Conservation (phyloP, 345 rosid species). For the Dipteronia dyeriana region DNA sequence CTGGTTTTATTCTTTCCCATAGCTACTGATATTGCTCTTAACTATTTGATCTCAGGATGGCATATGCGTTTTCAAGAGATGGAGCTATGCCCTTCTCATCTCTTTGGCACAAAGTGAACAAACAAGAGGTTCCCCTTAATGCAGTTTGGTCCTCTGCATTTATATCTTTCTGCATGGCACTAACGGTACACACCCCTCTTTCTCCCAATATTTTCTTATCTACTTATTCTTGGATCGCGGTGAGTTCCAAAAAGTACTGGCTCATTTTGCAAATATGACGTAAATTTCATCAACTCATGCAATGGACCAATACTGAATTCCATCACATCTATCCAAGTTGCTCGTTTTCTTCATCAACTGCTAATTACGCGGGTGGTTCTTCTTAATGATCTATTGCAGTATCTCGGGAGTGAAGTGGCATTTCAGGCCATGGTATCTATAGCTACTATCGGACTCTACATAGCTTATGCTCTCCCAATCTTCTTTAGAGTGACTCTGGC, state of each 20-base stretch:
- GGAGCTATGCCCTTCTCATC: conserved; percentile 91
- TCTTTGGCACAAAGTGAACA: conserved; percentile 89
- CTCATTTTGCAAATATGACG: background rate
- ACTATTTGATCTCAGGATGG: conserved; percentile 63
- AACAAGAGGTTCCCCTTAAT: conserved; percentile 77
- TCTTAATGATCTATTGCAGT: conserved; percentile 46
- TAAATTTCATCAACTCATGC: background rate
- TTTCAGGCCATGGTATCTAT: conserved; percentile 97
- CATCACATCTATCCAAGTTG: background rate
- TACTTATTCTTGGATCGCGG: background rate
- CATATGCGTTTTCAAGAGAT: conserved; percentile 97
- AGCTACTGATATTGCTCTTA: conserved; percentile 1
- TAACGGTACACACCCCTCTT: conserved; percentile 55
- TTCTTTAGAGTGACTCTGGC: conserved; percentile 83
- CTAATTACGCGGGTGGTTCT: background rate
- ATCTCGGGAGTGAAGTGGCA: conserved; percentile 87
- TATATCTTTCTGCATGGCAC: conserved; percentile 91
- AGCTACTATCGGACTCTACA: conserved; percentile 91
- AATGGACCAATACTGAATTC: too few species aligned
- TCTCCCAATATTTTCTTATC: background rate
- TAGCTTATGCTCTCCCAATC: conserved; percentile 90
- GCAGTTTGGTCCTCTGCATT: conserved; percentile 86
- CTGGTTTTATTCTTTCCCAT: background rate
- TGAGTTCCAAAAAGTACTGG: too few species aligned
- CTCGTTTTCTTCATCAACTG: conserved; percentile 3